Base-by-base conservation (phyloP, 257 asterid species). In the Scutellaria barbata region DNA sequence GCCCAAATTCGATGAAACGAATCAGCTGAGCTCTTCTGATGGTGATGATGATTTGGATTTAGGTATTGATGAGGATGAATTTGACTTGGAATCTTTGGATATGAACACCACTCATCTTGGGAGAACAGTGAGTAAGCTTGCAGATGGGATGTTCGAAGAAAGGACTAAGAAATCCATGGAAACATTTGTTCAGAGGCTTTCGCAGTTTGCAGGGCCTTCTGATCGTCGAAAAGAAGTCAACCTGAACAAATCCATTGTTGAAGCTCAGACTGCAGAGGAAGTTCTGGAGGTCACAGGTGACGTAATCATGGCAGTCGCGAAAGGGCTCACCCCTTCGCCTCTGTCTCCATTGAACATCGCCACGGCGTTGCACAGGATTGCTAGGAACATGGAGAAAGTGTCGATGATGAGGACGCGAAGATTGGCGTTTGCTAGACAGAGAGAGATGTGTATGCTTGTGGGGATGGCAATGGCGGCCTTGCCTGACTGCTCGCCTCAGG, bases 341-440 rank as follows among this genome's bases (percentile, higher is more conserved):
- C 96, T 94, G 76, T 84, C 98, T 7, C 96, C 99, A 17, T 72
- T 91, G 69, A 94, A 94, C 64, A 82, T 89, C 39, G 98, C 98
- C 47, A 94, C 99, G 1, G 92, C 98, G 9, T 78, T 94, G 50
- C 99, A 91, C 60, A 86, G 99, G 76, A 89, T 94, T 35, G 99
- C 96, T n/a, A 94, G 89, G 84, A 94, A 88, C 83, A 94, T 91
- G 99, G 99, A 91, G 84, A 94, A 86, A 65, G 95, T 86, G 69
- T 86, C 89, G 4, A 84, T 89, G 98, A 54, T 71, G 59, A 86
- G 81, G 77, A 80, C 83, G 6, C 85, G 81, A 5, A 82, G 96
- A 73, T 75, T 91, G 76, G 83, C 96, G 17, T 91, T 94, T 58
- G 96, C 99, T 1, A 85, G 99, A 64, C 92, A 82, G 60, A 88